Conservation (phyloP, 768 basidiomycete species). For the Leccinum uliginosum region DNA sequence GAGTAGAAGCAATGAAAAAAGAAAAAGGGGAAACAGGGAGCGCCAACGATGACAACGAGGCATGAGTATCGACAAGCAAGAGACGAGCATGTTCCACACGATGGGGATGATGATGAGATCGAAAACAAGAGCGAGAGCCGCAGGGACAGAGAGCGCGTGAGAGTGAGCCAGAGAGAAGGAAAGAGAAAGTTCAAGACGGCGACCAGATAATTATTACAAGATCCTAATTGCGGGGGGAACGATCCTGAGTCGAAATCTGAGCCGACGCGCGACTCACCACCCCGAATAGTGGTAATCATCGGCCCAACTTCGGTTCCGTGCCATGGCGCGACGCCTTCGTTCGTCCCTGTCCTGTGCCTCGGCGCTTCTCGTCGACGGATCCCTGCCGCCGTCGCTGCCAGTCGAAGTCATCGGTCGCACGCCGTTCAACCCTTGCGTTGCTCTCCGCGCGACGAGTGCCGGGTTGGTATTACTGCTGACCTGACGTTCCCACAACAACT, state of each 20-base stretch:
- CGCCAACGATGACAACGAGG: conserved; percentile 7
- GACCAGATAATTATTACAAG: not conserved
- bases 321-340: conserved; percentile 42
- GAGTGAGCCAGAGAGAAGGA: not conserved
- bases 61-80: conserved; percentile 14
- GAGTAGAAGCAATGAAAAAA: conserved; percentile 4
- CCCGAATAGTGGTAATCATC: conserved; percentile 64
- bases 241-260: not conserved
- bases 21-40: conserved; percentile 9
- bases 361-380: conserved; percentile 13
- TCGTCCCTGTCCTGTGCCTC: conserved; percentile 37
- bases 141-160: conserved; percentile 12
- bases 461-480: conserved; percentile 50
- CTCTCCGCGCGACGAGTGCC: conserved; percentile 31
- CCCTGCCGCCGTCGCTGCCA: conserved; percentile 17
- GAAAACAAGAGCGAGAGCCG: conserved; percentile 12
- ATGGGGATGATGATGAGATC: conserved; percentile 5
- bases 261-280: conserved; percentile 42
- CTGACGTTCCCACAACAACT: conserved; percentile 78
- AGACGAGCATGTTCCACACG: conserved; percentile 20
- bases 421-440: conserved; percentile 26
- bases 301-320: conserved; percentile 64
- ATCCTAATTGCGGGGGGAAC: not conserved
- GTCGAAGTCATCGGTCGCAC: conserved; percentile 34
- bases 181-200: not conserved